Evolutionary conservation across 768 basidiomycete species (phyloP), one percentile per base, ranked within the genome.

Genomic region (Cystobasidium ongulense): DNA sequence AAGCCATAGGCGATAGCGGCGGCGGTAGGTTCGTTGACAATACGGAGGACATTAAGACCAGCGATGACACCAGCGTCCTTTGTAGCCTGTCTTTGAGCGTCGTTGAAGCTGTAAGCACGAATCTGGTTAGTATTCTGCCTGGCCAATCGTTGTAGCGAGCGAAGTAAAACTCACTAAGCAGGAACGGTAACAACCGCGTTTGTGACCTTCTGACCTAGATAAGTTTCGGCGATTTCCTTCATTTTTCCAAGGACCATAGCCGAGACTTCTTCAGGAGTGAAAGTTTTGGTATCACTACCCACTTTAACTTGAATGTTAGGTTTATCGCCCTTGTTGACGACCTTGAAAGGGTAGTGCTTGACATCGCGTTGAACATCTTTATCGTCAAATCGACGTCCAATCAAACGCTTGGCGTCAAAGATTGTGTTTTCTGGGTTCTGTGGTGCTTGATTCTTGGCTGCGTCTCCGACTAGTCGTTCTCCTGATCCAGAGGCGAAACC

Each of bases 161-260:
- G 33, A 25, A 50, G 36, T 1, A 3, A n/a, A 0, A 82, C 88
- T 76, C 75, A 90, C 89, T 78, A 96, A 71, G 94, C 94, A 59
- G 95, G 95, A 81, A 98, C 95, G 62, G 95, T 97, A 81, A 98
- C 91, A 63, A 98, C 94, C 74, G 95, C 94, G 82, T 98, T 91
- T 74, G 92, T 92, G 81, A 98, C 93, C 82, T 91, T 90, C 80
- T 92, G 87, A 79, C 93, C 93, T 74, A 98, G 90, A 83, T 95
- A 97, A 21, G 93, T 90, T 85, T 97, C 95, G 72, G 95, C 95
- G 31, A 92, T 98, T 85, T 98, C 95, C 86, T 96, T 97, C 95
- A 98, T 97, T 86, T 97, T 98, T 74, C 82, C 84, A 70, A 98
- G 85, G 78, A 98, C 86, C 95, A 97, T 98, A 73, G 95, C 93